A percentile compares a stretch with the other conserved stretches of the same genome.
phyloP scores from a whole-genome alignment of 768 basidiomycete genomes.

The Ramaria rubella region DNA sequence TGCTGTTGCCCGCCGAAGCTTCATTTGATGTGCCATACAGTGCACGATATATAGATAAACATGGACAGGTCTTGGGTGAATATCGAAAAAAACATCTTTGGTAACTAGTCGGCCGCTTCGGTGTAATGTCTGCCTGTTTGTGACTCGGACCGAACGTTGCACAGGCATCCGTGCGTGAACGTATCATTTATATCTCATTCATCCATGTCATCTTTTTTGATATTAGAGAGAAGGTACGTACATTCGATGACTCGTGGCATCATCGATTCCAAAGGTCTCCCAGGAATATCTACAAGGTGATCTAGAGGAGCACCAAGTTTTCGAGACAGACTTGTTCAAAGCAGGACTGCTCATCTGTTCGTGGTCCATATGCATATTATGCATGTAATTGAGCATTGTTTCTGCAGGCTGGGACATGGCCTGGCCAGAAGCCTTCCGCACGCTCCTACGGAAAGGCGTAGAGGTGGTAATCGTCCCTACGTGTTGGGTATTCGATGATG shows the following conservation, averaged over 20 bases:
- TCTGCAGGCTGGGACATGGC: slow-evolving; percentile 10
- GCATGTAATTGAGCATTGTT: background rate
- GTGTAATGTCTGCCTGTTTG: background rate
- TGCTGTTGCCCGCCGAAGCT: background rate
- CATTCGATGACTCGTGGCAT: background rate
- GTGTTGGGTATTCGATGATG: slow-evolving; percentile 5
- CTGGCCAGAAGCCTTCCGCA: slow-evolving; percentile 9
- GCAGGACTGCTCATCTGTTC: slow-evolving; percentile 7
- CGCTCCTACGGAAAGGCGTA: slow-evolving; percentile 5
- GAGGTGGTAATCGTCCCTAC: slow-evolving; percentile 7
- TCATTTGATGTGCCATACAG: background rate
- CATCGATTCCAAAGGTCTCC: too few species aligned
- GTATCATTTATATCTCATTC: background rate
- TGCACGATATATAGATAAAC: slow-evolving; percentile 9
- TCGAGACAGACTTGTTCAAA: slow-evolving; percentile 8
- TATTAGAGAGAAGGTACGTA: slow-evolving; percentile 6
- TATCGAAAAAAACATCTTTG: slow-evolving; percentile 11
- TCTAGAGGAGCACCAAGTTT: slow-evolving; percentile 7
- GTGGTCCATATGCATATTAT: background rate
- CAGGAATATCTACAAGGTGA: slow-evolving; percentile 9
- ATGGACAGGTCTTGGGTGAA: slow-evolving; percentile 6
- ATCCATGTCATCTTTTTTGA: background rate
- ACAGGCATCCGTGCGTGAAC: slow-evolving; percentile 7
- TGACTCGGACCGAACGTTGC: background rate
- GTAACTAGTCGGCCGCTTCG: too few species aligned